Evolutionary conservation across 257 asterid genomes (phyloP).

Genomic region (Coffea eugenioides): DNA sequence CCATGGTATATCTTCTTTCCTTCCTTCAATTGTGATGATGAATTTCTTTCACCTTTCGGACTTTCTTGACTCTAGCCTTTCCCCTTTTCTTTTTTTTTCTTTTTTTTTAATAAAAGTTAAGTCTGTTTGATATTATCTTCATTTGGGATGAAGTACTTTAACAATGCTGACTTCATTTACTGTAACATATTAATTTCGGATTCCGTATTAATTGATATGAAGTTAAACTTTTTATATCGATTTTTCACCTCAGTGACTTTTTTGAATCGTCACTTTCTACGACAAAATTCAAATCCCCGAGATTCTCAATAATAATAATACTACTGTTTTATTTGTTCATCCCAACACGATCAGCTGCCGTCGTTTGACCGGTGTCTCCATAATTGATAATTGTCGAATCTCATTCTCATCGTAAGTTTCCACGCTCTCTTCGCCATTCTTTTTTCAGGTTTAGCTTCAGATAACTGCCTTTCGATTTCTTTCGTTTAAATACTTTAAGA

Average conservation of each 20-base stretch:
- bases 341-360: constrained; percentile 6
- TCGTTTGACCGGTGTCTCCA: constrained; percentile 22
- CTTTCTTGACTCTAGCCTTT: constrained; percentile 3
- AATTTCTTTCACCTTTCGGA: not conserved
- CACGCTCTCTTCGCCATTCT: not conserved
- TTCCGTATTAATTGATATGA: not conserved
- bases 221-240: not conserved
- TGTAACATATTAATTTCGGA: not conserved
- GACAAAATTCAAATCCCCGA: constrained; percentile 19
- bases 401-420: constrained; percentile 12
- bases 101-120: not conserved
- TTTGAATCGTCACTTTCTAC: constrained; percentile 8
- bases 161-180: constrained; percentile 2
- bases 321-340: not conserved
- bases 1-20: not conserved
- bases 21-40: too few species aligned
- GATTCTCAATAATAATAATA: constrained; percentile 1
- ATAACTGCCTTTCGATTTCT: too few species aligned
- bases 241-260: not conserved
- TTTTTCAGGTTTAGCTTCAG: too few species aligned
- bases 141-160: too few species aligned
- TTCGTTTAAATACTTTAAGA: too few species aligned
- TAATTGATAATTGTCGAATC: constrained; percentile 19
- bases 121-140: not conserved
- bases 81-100: not conserved